Percentiles rank a stretch among this genome's conserved stretches.
Evolutionary conservation across 2,329 filamentous ascomycete species (phyloP).

Genomic region (Colletotrichum tropicale): DNA sequence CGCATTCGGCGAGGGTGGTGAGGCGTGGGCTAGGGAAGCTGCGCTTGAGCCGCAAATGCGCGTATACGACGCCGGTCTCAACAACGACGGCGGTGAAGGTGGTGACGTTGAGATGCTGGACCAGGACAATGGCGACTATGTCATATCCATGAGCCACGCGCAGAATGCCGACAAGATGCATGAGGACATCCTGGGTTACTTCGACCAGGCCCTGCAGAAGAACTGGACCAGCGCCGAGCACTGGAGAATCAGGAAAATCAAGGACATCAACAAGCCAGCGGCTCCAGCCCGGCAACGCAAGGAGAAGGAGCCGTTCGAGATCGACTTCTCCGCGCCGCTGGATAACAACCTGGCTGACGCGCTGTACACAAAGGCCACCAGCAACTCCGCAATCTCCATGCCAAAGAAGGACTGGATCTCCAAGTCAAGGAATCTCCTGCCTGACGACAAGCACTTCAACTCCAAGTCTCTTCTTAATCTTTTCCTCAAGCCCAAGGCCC

Average conservation of each 20-base stretch:
- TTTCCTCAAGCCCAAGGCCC: constrained; percentile 93
- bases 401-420: constrained; percentile 96
- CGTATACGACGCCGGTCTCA: constrained; percentile 69
- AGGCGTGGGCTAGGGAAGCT: constrained; percentile 92
- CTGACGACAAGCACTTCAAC: constrained; percentile 98
- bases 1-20: constrained; percentile 93
- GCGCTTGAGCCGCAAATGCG: constrained; percentile 86
- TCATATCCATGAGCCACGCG: constrained; percentile 77
- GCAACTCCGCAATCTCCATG: constrained; percentile 80
- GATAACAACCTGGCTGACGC: constrained; percentile 72
- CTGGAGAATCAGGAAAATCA: constrained; percentile 96
- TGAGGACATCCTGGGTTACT: constrained; percentile 96
- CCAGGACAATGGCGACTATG: constrained; percentile 73
- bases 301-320: constrained; percentile 95
- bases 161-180: constrained; percentile 69
- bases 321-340: constrained; percentile 84
- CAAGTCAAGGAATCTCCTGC: constrained; percentile 89
- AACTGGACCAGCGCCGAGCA: constrained; percentile 99
- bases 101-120: constrained; percentile 64
- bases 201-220: constrained; percentile 94
- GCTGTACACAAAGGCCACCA: constrained; percentile 81
- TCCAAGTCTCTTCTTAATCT: constrained; percentile 87
- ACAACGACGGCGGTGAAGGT: constrained; percentile 59
- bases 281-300: constrained; percentile 73
- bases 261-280: constrained; percentile 71